A percentile compares a stretch with the other conserved stretches of the same genome.
Conservation (phyloP, 1,284 basidiomycete genomes). For the Ustilago nuda region DNA sequence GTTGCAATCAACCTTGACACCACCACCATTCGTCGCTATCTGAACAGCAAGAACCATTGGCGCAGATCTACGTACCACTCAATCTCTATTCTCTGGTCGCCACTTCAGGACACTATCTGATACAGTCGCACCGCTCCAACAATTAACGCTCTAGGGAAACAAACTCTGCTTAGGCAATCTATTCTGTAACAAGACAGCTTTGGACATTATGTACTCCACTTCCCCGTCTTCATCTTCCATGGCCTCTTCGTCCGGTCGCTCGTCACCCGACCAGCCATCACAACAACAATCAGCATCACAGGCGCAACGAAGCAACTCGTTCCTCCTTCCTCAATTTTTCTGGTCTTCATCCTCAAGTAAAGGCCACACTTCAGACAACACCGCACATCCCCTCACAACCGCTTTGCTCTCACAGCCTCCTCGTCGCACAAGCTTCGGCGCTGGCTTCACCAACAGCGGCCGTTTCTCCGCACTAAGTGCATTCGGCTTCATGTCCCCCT, state of each 20-base stretch:
- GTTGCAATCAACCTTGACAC: too few relatives aligned
- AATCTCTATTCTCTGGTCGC: not conserved
- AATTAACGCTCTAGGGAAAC: too few relatives aligned
- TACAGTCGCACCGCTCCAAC: not conserved
- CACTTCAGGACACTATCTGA: not conserved
- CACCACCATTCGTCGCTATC: not conserved
- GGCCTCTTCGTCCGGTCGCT: constrained; percentile 38
- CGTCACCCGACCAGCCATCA: constrained; percentile 38
- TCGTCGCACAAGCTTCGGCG: constrained; percentile 49
- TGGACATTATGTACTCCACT: constrained; percentile 35
- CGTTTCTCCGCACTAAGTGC: constrained; percentile 47
- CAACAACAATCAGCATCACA: constrained; percentile 14
- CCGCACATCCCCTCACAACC: constrained; percentile 20
- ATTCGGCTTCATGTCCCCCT: constrained; percentile 39
- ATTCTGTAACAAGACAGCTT: not conserved
- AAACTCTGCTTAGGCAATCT: too few relatives aligned
- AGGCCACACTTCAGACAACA: constrained; percentile 2
- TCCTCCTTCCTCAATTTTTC: constrained; percentile 46
- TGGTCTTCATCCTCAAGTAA: constrained; percentile 12
- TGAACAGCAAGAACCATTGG: not conserved
- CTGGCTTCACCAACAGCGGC: constrained; percentile 27
- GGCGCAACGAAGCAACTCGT: constrained; percentile 36
- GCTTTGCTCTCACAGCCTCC: constrained; percentile 31
- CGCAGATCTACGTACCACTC: not conserved
- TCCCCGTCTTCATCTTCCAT: constrained; percentile 40